Evolutionary conservation across 1,139 yeast genomes (phyloP), one percentile per base, ranked within the genome.

Genomic region (Kazachstania sp.): DNA sequence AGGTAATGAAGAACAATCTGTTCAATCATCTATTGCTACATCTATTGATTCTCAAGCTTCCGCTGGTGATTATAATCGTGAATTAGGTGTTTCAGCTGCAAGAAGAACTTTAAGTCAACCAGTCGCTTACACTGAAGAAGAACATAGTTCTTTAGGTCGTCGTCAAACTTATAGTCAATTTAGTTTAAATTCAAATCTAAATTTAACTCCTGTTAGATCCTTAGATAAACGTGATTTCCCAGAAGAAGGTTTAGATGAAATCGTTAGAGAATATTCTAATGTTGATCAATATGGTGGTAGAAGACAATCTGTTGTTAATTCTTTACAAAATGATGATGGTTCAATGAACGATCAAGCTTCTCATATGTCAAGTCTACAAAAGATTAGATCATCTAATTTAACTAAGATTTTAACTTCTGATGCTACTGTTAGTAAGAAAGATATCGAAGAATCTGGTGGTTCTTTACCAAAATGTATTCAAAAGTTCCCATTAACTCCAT

Each of bases 221-320:
- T 51, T 55, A 16, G 68, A 63, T 40, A 44, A 56, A 12, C 66
- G 83, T 41, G 63, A 65, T 29, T 61, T 71, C 52, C 76, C 73
- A 34, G 66, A 83, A 0, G 80, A 81, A 56, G 77, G 69, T 41
- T 72, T 80, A 45, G 56, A 65, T 15, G 84, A 81, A 58, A 75
- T 83, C 34, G 79, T 83, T 43, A 68, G 74, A 48, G 83, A 80
- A 51, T 83, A 80, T 57, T 77, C 82, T 3, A 78, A 76, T 51
- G 73, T 69, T n/a, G 64, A 63, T 45, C 64, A 61, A 45, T 60
- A 49, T 43, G 67, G 67, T 40, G 43, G 45, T 31, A 57, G 58
- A 45, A 55, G 53, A 41, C 50, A 51, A 36, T 50, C 59, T 2
- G 29, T 49, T 6, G 29, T 41, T n/a, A 43, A 29, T 18, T 40